A percentile compares a stretch with the other conserved stretches of the same genome.
Evolutionary conservation across 2,329 filamentous ascomycete species (phyloP).

Genomic region (Phialocephala subalpina): DNA sequence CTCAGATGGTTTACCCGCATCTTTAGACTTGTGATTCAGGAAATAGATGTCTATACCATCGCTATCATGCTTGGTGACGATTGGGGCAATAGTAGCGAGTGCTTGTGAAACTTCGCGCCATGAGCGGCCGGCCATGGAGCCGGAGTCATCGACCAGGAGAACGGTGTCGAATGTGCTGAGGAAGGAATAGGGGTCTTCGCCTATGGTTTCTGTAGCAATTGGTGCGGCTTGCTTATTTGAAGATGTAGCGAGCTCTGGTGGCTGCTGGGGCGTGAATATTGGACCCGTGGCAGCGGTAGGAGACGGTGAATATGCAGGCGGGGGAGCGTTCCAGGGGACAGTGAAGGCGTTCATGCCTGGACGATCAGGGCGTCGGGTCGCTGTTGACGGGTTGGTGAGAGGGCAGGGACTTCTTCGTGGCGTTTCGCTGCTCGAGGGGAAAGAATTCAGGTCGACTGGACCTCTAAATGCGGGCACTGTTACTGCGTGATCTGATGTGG

Average conservation of each 20-base stretch:
- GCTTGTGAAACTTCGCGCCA: constrained; percentile 80
- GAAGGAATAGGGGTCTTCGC: constrained; percentile 78
- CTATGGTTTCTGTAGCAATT: constrained; percentile 38
- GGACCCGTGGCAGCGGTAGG: constrained; percentile 31
- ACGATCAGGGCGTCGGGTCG: constrained; percentile 40
- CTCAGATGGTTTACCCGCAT: constrained; percentile 43
- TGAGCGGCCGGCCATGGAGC: too few relatives aligned
- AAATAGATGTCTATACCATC: constrained; percentile 95
- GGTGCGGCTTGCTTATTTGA: constrained; percentile 49
- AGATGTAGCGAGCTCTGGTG: constrained; percentile 44
- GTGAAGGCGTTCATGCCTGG: constrained; percentile 43
- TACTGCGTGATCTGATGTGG: too few relatives aligned
- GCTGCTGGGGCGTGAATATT: constrained; percentile 23
- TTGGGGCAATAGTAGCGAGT: constrained; percentile 77
- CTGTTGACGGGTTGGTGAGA: constrained; percentile 36
- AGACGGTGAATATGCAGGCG: constrained; percentile 42
- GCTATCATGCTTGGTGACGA: constrained; percentile 80
- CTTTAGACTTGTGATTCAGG: constrained; percentile 70
- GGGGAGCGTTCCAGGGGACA: constrained; percentile 43
- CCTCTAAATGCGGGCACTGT: too few relatives aligned
- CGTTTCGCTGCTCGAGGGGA: too few relatives aligned
- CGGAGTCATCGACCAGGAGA: constrained; percentile 92
- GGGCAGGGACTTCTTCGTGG: too few relatives aligned
- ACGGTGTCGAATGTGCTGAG: constrained; percentile 84
- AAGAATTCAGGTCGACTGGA: too few relatives aligned